phyloP scores from a whole-genome alignment of 2,329 filamentous ascomycete genomes.

The Coniochaeta hoffmannii region DNA sequence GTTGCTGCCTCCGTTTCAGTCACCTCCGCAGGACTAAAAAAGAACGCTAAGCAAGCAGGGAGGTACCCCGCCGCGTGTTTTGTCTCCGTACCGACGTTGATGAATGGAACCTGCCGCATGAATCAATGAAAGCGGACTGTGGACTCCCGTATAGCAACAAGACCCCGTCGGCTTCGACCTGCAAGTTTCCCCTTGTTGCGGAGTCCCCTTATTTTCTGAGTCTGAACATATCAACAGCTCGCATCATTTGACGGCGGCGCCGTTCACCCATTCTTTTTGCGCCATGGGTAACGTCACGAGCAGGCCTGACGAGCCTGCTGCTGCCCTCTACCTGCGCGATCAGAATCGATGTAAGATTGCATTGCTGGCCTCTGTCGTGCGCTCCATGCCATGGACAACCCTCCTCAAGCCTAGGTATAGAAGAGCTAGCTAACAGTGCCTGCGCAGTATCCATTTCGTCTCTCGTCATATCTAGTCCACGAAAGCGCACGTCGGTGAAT shows the following conservation, averaged over 20 bases:
- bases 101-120: neutral
- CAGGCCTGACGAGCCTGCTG: conserved; percentile 74
- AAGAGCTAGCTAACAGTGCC: conserved; percentile 12
- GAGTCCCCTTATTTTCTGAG: conserved; percentile 3
- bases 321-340: conserved; percentile 76
- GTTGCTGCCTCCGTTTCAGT: neutral
- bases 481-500: conserved; percentile 68
- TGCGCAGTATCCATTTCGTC: conserved; percentile 76
- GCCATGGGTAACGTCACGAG: conserved; percentile 91
- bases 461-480: conserved; percentile 72
- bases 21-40: neutral
- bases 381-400: no score
- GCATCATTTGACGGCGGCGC: conserved; percentile 15
- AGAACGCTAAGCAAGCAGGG: neutral
- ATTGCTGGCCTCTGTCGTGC: conserved; percentile 7
- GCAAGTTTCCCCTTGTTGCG: neutral
- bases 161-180: conserved; percentile 1
- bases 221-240: conserved; percentile 5
- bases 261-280: conserved; percentile 21
- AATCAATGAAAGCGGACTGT: neutral
- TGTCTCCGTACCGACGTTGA: neutral
- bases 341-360: conserved; percentile 71
- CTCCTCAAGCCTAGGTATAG: no score
- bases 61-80: neutral
- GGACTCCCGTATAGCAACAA: neutral